Percentiles rank a stretch among this genome's conserved stretches.
Conservation (phyloP, 164 flowering plant species). For the Akebia trifoliata region DNA sequence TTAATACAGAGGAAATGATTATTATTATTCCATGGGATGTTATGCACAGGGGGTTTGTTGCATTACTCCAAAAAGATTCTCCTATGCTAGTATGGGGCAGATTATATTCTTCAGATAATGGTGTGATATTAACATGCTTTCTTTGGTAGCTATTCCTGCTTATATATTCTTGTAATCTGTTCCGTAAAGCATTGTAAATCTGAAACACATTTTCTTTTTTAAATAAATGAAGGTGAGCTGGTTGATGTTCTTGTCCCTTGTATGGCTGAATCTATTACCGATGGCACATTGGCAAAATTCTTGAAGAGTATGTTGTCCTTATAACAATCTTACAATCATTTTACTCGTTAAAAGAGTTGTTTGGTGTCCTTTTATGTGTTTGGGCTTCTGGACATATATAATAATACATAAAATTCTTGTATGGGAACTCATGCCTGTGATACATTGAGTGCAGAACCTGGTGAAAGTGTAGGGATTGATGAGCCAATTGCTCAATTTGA, state of each 20-base stretch:
- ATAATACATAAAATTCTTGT: not conserved
- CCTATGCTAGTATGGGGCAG: constrained; percentile 28
- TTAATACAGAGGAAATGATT: too few relatives aligned
- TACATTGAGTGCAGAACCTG: constrained; percentile 56
- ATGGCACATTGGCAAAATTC: constrained; percentile 85
- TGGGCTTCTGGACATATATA: not conserved
- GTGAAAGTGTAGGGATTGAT: constrained; percentile 77
- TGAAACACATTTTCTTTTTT: not conserved
- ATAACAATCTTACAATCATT: too few relatives aligned
- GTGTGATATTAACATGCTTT: constrained; percentile 21
- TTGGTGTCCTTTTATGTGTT: constrained; percentile 1
- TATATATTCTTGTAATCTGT: too few relatives aligned
- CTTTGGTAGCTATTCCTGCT: too few relatives aligned
- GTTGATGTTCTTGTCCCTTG: constrained; percentile 95
- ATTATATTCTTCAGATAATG: constrained; percentile 56
- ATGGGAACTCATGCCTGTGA: constrained; percentile 5
- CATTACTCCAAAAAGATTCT: constrained; percentile 19
- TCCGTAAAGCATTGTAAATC: not conserved
- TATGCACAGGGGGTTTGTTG: constrained; percentile 35
- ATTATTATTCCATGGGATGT: too few relatives aligned
- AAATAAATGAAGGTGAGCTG: constrained; percentile 66
- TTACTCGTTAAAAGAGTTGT: not conserved
- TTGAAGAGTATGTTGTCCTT: constrained; percentile 72
- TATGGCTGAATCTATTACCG: constrained; percentile 96
- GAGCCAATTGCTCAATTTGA: constrained; percentile 96